phyloP scores from a whole-genome alignment of 345 rosid genomes.

The Citrus unshiu region DNA sequence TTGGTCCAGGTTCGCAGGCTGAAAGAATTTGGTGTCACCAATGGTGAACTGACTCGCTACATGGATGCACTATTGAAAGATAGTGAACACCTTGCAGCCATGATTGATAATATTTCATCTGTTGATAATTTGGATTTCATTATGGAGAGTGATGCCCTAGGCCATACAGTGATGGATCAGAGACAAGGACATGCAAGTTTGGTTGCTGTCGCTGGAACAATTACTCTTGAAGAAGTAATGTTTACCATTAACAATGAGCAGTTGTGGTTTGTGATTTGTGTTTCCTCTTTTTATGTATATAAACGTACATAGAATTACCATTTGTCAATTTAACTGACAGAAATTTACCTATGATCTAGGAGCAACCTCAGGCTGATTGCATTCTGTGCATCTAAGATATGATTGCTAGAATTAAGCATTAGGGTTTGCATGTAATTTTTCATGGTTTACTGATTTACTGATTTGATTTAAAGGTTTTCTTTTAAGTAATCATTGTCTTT shows the following conservation, averaged over 20 bases:
- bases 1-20: conserved; percentile 82
- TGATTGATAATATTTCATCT: conserved; percentile 95
- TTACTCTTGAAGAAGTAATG: conserved; percentile 89
- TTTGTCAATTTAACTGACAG: neutral
- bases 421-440: neutral
- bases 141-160: conserved; percentile 98
- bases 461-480: neutral
- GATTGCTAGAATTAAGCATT: neutral
- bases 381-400: neutral
- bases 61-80: conserved; percentile 96
- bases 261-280: conserved; percentile 11
- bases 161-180: conserved; percentile 97
- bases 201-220: conserved; percentile 82
- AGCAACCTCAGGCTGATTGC: neutral
- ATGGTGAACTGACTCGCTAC: conserved; percentile 94
- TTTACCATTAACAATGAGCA: conserved; percentile 1
- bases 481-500: neutral
- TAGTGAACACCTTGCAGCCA: conserved; percentile 97
- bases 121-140: conserved; percentile 98
- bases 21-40: conserved; percentile 98
- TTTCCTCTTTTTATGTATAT: neutral
- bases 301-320: neutral
- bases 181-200: conserved; percentile 92
- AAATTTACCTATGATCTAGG: neutral
- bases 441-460: neutral